phyloP scores from a whole-genome alignment of 2,329 filamentous ascomycete genomes.

The Diaporthe helianthi region DNA sequence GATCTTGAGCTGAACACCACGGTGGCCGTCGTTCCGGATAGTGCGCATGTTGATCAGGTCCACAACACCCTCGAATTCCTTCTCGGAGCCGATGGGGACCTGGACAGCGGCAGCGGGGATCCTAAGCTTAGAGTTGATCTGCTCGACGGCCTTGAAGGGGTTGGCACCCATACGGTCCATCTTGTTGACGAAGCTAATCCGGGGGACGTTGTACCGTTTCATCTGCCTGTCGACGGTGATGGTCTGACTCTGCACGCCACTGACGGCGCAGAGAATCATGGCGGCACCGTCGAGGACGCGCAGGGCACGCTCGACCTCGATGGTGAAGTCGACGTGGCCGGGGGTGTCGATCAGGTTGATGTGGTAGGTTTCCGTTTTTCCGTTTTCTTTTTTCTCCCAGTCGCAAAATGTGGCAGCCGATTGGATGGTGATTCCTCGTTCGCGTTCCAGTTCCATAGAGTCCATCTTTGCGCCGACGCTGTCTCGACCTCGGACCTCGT shows the following conservation, averaged over 20 bases:
- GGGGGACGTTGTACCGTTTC: slow-evolving; percentile 95
- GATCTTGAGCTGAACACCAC: slow-evolving; percentile 78
- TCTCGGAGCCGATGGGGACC: slow-evolving; percentile 91
- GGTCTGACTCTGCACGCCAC: slow-evolving; percentile 95
- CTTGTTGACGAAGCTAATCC: slow-evolving; percentile 98
- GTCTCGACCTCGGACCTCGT: slow-evolving; percentile 96
- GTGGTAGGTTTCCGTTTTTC: slow-evolving; percentile 89
- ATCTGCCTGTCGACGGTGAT: slow-evolving; percentile 99
- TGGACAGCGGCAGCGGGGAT: slow-evolving; percentile 92
- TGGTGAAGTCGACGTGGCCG: slow-evolving; percentile 98
- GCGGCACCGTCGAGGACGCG: slow-evolving; percentile 95
- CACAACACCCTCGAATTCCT: slow-evolving; percentile 90
- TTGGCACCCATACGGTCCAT: slow-evolving; percentile 99
- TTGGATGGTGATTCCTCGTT: slow-evolving; percentile 99
- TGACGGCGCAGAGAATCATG: slow-evolving; percentile 98
- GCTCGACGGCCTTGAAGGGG: slow-evolving; percentile 95
- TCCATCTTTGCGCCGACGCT: slow-evolving; percentile 99
- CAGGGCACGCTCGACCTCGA: slow-evolving; percentile 95
- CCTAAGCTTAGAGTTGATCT: slow-evolving; percentile 96
- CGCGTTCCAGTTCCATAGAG: slow-evolving; percentile 97
- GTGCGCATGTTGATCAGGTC: slow-evolving; percentile 92
- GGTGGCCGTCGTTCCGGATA: slow-evolving; percentile 87
- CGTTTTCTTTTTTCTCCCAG: slow-evolving; percentile 87
- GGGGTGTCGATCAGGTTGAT: slow-evolving; percentile 99
- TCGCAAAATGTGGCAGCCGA: slow-evolving; percentile 98